A percentile compares a stretch with the other conserved stretches of the same genome.
Evolutionary conservation across 768 basidiomycete species (phyloP).

Genomic region (Xerocomellus dryophilus): DNA sequence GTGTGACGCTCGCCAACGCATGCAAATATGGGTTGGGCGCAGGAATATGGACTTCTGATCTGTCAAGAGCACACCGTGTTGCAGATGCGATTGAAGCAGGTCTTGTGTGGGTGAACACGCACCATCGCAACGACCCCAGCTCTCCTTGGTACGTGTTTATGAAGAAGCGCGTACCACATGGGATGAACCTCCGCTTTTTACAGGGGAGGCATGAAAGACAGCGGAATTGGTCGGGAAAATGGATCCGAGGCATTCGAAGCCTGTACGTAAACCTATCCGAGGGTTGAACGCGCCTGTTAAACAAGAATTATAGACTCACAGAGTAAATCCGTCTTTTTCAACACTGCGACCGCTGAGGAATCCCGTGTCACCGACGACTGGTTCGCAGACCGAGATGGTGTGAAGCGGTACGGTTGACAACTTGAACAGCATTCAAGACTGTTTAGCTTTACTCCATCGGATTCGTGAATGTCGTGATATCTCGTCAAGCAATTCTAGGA

Average conservation of each 20-base stretch:
- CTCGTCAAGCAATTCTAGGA: neutral
- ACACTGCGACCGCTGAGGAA: constrained; percentile 62
- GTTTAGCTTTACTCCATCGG: neutral
- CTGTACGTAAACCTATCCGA: constrained; percentile 44
- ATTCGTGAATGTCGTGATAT: neutral
- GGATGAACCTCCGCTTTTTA: constrained; percentile 4
- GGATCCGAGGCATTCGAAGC: constrained; percentile 77
- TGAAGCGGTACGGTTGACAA: constrained; percentile 64
- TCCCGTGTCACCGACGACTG: constrained; percentile 66
- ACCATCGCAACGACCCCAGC: constrained; percentile 86
- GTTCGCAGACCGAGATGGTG: constrained; percentile 59
- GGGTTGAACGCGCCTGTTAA: neutral
- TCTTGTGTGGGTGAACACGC: constrained; percentile 85
- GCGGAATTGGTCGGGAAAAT: constrained; percentile 85
- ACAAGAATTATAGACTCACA: constrained; percentile 60
- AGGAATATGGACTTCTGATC: constrained; percentile 73
- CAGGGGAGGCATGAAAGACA: constrained; percentile 90
- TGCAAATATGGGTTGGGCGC: constrained; percentile 81
- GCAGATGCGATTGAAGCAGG: constrained; percentile 69
- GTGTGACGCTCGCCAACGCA: constrained; percentile 65
- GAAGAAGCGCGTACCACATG: neutral
- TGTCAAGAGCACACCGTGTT: constrained; percentile 74
- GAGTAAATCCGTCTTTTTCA: constrained; percentile 78
- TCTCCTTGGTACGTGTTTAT: constrained; percentile 65
- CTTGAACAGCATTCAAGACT: neutral